phyloP scores from a whole-genome alignment of 1,284 basidiomycete genomes.

The Sporisorium reilianum region DNA sequence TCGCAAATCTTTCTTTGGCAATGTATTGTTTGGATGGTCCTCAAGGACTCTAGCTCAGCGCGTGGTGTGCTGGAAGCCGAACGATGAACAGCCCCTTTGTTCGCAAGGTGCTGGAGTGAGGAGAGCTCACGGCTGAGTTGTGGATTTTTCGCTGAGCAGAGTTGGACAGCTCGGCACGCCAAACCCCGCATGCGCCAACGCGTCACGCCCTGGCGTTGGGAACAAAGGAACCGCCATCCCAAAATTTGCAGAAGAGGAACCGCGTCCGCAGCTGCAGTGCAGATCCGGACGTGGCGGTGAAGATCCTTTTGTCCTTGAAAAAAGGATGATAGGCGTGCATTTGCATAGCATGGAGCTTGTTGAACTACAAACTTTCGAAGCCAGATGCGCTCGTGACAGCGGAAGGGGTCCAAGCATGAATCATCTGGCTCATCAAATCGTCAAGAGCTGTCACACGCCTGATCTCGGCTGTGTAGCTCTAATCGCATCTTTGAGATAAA shows the following conservation, averaged over 20 bases:
- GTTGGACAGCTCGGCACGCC: conserved; percentile 25
- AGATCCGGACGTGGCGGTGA: neutral
- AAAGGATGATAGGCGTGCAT: neutral
- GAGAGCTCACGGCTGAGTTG: neutral
- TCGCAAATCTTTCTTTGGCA: neutral
- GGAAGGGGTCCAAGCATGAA: neutral
- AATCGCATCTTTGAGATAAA: too few species aligned
- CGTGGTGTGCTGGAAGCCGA: neutral
- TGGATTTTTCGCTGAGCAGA: conserved; percentile 13
- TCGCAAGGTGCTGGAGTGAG: too few species aligned
- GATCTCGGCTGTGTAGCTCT: neutral
- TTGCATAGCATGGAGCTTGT: neutral
- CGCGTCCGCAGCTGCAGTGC: neutral
- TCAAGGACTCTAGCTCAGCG: too few species aligned
- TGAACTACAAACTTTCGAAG: neutral
- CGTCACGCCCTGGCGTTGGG: neutral
- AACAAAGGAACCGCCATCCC: conserved; percentile 11
- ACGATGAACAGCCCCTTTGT: neutral
- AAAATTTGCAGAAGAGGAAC: neutral
- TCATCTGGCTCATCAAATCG: neutral
- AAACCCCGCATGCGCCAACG: conserved; percentile 3
- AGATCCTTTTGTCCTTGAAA: neutral
- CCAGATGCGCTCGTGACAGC: neutral
- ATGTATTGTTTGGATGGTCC: neutral
- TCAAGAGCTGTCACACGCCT: neutral